These are phyloP conservation scores for Populus tremula DNA, from an alignment of 345 rosid species.

Conservation along the genomic window DNA sequence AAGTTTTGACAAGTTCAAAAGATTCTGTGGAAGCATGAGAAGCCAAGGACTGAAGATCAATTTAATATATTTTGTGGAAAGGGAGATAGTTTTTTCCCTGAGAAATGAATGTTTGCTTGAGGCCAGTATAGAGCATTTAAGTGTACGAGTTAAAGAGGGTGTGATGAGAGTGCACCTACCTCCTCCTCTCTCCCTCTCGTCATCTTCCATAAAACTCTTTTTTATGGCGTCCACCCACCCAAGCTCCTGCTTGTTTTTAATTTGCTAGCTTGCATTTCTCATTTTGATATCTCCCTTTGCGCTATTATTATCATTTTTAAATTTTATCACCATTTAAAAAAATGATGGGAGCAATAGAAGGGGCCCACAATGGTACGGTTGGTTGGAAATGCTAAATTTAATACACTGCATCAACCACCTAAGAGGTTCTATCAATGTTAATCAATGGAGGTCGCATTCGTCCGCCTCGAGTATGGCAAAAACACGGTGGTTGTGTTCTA, in stretches of 20 bases:
- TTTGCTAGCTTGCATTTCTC: constrained; percentile 10
- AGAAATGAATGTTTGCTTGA: constrained; percentile 52
- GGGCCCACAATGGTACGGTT: constrained; percentile 25
- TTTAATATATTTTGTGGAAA: not conserved
- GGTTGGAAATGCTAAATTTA: constrained; percentile 22
- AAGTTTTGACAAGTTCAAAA: constrained; percentile 28
- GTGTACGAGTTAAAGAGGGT: constrained; percentile 26
- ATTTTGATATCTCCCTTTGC: not conserved
- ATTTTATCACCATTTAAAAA: constrained; percentile 15
- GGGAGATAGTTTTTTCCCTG: constrained; percentile 13
- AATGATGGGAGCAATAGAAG: constrained; percentile 1
- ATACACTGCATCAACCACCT: constrained; percentile 24
- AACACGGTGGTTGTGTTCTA: constrained; percentile 1
- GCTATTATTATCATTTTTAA: constrained; percentile 5
- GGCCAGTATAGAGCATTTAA: constrained; percentile 33
- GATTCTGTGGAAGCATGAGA: constrained; percentile 27
- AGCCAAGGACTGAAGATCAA: not conserved
- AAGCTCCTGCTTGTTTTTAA: not conserved
- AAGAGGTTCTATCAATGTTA: constrained; percentile 20
- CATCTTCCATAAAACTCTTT: constrained; percentile 14
- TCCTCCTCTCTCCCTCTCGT: constrained; percentile 5
- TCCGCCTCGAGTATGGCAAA: not conserved
- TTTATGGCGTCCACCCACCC: constrained; percentile 47
- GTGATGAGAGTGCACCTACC: constrained; percentile 31
- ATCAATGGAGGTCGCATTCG: constrained; percentile 34